A percentile compares a stretch with the other conserved stretches of the same genome.
Evolutionary conservation across 805 yeast genomes (phyloP).

Genomic region (Candida hungchunana): DNA sequence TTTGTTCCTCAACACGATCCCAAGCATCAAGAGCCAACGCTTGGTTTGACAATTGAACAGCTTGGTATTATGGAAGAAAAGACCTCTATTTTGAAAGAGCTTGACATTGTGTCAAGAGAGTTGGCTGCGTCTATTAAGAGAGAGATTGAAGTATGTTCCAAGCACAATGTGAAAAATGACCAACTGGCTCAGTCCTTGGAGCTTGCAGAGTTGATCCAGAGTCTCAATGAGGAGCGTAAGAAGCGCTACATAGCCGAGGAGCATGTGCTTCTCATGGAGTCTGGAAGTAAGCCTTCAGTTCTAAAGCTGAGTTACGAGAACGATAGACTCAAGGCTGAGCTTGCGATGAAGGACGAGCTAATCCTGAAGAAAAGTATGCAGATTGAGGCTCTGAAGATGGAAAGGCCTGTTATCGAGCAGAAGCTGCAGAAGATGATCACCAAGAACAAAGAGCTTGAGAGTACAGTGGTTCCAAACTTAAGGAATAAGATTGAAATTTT

Average conservation of each 20-base stretch:
- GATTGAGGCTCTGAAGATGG: conserved; percentile 35
- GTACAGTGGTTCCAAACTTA: conserved; percentile 42
- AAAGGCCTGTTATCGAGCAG: conserved; percentile 34
- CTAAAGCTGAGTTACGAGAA: conserved; percentile 55
- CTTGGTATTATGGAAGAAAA: conserved; percentile 58
- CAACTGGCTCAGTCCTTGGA: conserved; percentile 35
- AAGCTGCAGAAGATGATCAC: conserved; percentile 37
- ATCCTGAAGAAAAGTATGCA: conserved; percentile 44
- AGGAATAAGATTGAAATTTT: conserved; percentile 37
- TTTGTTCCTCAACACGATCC: conserved; percentile 17
- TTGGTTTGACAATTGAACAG: conserved; percentile 53
- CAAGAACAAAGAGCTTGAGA: conserved; percentile 40
- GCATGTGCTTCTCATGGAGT: conserved; percentile 52
- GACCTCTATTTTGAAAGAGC: conserved; percentile 52
- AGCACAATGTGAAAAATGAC: not conserved
- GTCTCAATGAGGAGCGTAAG: conserved; percentile 59
- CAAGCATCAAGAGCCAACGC: conserved; percentile 20
- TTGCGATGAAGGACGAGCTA: conserved; percentile 44
- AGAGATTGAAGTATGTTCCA: no score
- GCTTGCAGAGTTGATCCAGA: conserved; percentile 50
- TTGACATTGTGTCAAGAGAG: conserved; percentile 66
- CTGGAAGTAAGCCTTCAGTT: conserved; percentile 48
- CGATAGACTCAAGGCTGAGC: conserved; percentile 44
- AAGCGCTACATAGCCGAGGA: conserved; percentile 70
- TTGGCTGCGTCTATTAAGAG: conserved; percentile 68